Percentiles rank a stretch among this genome's conserved stretches.
Evolutionary conservation across 1,284 basidiomycete genomes (phyloP).

Genomic region (Trametes polyzona): DNA sequence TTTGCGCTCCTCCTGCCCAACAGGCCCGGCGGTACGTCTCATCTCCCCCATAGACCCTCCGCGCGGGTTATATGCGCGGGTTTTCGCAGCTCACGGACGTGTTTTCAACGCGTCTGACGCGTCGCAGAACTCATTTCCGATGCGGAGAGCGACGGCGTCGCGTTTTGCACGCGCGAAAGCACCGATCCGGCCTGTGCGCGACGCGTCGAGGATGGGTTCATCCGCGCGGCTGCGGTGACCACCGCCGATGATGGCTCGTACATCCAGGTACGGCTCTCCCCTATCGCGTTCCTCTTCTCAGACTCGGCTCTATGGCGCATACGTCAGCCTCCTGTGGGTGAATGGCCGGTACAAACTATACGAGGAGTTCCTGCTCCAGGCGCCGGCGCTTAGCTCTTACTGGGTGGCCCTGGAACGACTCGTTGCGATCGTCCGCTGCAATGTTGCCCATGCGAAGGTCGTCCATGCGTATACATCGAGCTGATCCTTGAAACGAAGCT

Average conservation of each 20-base stretch:
- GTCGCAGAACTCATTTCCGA: constrained; percentile 47
- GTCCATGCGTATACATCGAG: not conserved
- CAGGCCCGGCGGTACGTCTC: constrained; percentile 39
- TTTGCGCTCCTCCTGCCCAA: constrained; percentile 49
- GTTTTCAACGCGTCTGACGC: constrained; percentile 4
- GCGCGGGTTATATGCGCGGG: not conserved
- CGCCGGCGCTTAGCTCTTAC: too few relatives aligned
- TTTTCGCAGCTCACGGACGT: not conserved
- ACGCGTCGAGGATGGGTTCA: constrained; percentile 43
- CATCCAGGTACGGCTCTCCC: constrained; percentile 42
- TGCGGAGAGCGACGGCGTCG: constrained; percentile 45
- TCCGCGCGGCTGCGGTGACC: constrained; percentile 44
- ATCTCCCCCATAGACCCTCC: not conserved
- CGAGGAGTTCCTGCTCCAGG: too few relatives aligned
- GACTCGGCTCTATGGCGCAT: not conserved
- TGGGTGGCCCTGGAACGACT: too few relatives aligned
- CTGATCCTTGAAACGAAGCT: not conserved
- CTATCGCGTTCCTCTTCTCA: not conserved
- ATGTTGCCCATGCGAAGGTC: too few relatives aligned
- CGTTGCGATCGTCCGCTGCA: too few relatives aligned
- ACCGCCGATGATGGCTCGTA: constrained; percentile 44
- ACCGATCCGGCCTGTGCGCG: constrained; percentile 32
- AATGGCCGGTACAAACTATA: not conserved
- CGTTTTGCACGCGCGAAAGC: constrained; percentile 42
- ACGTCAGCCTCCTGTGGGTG: not conserved